Evolutionary conservation across 495 filamentous ascomycete genomes (phyloP).

Genomic region (Talaromyces wortmannii): DNA sequence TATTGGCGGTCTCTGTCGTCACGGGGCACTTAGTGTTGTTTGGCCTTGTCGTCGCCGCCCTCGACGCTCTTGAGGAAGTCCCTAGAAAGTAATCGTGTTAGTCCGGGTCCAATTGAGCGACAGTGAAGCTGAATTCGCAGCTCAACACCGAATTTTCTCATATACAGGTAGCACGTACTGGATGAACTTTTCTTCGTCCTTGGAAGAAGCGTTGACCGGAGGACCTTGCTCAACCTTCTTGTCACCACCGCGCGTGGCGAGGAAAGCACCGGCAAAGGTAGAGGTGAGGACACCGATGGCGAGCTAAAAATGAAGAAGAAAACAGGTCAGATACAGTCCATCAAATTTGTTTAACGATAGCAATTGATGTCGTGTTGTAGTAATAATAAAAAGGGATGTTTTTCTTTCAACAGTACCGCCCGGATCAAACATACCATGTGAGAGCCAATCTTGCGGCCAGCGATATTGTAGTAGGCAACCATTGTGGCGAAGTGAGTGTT

Average conservation of each 20-base stretch:
- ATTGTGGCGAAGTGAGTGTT: conserved; percentile 54
- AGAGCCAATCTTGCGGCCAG: conserved; percentile 87
- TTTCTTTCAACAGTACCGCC: conserved; percentile 9
- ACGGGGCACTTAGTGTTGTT: conserved; percentile 34
- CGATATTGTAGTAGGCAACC: conserved; percentile 78
- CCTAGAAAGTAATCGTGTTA: conserved; percentile 32
- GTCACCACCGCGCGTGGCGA: conserved; percentile 54
- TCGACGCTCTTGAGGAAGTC: conserved; percentile 74
- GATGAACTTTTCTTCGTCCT: conserved; percentile 96
- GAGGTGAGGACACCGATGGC: conserved; percentile 74
- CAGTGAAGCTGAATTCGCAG: neutral
- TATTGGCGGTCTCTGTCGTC: neutral
- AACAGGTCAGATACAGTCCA: neutral
- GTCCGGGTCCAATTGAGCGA: neutral
- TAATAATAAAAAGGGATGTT: conserved; percentile 1
- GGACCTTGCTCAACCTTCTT: conserved; percentile 53
- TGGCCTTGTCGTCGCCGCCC: conserved; percentile 56
- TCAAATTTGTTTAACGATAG: neutral
- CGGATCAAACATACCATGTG: conserved; percentile 67
- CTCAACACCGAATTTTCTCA: no score
- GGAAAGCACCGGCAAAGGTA: conserved; percentile 49
- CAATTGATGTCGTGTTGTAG: neutral
- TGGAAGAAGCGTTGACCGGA: conserved; percentile 78
- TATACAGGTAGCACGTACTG: conserved; percentile 54
- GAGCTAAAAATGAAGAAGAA: conserved; percentile 49